phyloP scores from a whole-genome alignment of 2,329 filamentous ascomycete genomes.

The Hypoxylon sp. region DNA sequence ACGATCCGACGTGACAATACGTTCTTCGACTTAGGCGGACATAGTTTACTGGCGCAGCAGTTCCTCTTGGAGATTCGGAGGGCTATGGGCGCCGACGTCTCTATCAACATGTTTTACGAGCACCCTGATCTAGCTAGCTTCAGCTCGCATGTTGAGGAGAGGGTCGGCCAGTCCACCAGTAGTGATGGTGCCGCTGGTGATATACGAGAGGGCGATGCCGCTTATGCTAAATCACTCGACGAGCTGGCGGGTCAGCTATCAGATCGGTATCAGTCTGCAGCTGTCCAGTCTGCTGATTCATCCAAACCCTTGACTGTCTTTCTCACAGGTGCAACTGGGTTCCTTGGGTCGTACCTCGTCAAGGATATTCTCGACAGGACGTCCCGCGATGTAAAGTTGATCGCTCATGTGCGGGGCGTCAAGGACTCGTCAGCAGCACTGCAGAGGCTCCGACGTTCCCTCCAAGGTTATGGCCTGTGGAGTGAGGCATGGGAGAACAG shows the following conservation, averaged over 20 bases:
- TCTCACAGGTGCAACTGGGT: conserved; percentile 89
- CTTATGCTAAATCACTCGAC: conserved; percentile 59
- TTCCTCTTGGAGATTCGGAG: conserved; percentile 73
- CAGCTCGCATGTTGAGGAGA: conserved; percentile 60
- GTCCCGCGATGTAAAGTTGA: conserved; percentile 64
- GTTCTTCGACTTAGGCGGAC: conserved; percentile 84
- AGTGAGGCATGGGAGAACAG: conserved; percentile 69
- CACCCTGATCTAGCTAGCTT: conserved; percentile 61
- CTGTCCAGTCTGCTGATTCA: conserved; percentile 26
- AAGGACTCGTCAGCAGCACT: conserved; percentile 67
- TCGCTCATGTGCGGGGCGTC: conserved; percentile 76
- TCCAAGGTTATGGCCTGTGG: conserved; percentile 84
- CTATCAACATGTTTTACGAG: conserved; percentile 75
- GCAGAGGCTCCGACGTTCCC: conserved; percentile 71
- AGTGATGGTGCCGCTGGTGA: conserved; percentile 19
- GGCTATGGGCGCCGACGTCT: conserved; percentile 58
- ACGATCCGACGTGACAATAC: conserved; percentile 64
- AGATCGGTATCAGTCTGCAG: conserved; percentile 48
- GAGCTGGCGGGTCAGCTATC: conserved; percentile 53
- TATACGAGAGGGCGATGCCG: conserved; percentile 50
- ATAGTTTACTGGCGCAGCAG: conserved; percentile 82
- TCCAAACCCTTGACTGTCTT: conserved; percentile 66
- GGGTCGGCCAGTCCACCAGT: conserved; percentile 32
- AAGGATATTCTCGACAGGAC: conserved; percentile 74
- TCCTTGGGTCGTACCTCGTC: conserved; percentile 83